A percentile compares a stretch with the other conserved stretches of the same genome.
These are phyloP conservation scores for Didymella sp. DNA, from an alignment of 2,329 filamentous ascomycete species.

Conservation along the genomic window DNA sequence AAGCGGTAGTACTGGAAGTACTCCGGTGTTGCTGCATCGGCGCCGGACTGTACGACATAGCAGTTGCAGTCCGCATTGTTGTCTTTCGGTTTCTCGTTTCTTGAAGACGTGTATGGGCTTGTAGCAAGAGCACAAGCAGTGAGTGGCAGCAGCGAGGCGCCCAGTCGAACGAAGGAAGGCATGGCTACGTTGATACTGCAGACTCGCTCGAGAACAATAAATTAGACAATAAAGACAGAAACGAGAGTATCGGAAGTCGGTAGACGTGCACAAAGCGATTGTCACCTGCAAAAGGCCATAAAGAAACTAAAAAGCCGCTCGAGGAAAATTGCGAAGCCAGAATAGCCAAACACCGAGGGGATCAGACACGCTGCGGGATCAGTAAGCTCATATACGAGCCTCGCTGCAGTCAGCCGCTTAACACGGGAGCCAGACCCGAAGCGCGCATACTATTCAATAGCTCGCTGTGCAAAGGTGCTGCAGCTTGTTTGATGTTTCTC, in stretches of 20 bases:
- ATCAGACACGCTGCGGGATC: constrained; percentile 8
- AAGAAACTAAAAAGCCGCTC: constrained; percentile 6
- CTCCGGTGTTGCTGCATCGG: constrained; percentile 44
- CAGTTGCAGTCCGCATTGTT: constrained; percentile 54
- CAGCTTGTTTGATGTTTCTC: constrained; percentile 7
- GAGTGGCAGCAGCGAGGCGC: constrained; percentile 37
- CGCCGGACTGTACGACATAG: constrained; percentile 55
- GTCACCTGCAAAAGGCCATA: constrained; percentile 20
- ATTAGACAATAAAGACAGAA: constrained; percentile 15
- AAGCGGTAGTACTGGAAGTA: constrained; percentile 61
- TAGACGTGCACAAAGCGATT: constrained; percentile 16
- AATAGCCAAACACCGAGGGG: background rate
- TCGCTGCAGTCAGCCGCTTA: constrained; percentile 19
- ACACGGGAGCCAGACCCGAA: constrained; percentile 19
- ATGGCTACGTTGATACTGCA: constrained; percentile 13
- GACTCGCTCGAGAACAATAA: background rate
- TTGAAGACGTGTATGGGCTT: constrained; percentile 38
- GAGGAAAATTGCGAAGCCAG: constrained; percentile 11
- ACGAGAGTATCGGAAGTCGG: constrained; percentile 8
- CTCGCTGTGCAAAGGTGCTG: constrained; percentile 8
- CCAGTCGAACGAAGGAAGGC: constrained; percentile 27
- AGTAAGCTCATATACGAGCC: constrained; percentile 30
- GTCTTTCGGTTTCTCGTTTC: constrained; percentile 41
- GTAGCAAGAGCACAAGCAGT: constrained; percentile 33
- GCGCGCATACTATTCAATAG: constrained; percentile 14